phyloP scores from a whole-genome alignment of 495 filamentous ascomycete species.

The Neurospora sublineolata region DNA sequence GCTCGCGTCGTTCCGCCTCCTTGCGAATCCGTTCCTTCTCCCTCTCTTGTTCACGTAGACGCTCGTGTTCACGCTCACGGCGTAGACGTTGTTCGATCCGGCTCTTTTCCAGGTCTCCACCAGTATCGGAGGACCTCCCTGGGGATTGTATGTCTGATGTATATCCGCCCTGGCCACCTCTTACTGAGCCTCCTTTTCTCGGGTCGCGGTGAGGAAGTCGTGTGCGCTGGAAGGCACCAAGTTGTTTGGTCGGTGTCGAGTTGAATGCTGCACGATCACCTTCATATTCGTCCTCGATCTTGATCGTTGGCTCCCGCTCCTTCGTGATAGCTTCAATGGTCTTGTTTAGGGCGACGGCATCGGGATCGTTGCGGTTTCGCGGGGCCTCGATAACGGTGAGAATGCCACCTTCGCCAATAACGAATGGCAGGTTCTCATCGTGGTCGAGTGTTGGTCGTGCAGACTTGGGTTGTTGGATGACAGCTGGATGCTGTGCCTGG shows the following conservation, averaged over 20 bases:
- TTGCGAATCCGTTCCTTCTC: conserved; percentile 7
- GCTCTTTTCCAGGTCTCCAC: conserved; percentile 14
- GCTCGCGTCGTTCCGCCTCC: conserved; percentile 4
- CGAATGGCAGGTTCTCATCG: conserved; percentile 21
- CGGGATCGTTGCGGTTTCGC: not conserved
- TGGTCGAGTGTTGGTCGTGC: conserved; percentile 5
- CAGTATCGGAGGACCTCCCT: conserved; percentile 13
- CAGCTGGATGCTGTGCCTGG: conserved; percentile 5
- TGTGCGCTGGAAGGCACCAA: conserved; percentile 12
- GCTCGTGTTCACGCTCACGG: conserved; percentile 14
- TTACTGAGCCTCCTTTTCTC: not conserved
- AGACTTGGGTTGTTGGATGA: not conserved
- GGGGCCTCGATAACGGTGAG: conserved; percentile 19
- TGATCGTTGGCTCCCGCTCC: conserved; percentile 7
- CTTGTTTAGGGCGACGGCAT: conserved; percentile 4
- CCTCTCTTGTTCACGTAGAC: conserved; percentile 9
- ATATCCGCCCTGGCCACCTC: conserved; percentile 4
- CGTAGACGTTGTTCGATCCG: conserved; percentile 15
- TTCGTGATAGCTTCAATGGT: conserved; percentile 5
- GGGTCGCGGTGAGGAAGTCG: conserved; percentile 17
- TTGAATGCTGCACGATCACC: conserved; percentile 15
- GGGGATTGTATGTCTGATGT: conserved; percentile 17
- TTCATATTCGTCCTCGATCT: conserved; percentile 14
- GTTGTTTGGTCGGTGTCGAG: conserved; percentile 16
- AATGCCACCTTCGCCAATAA: conserved; percentile 21